Evolutionary conservation across 352 stramenopile genomes (phyloP).

Genomic region (Phytophthora uliginosa): DNA sequence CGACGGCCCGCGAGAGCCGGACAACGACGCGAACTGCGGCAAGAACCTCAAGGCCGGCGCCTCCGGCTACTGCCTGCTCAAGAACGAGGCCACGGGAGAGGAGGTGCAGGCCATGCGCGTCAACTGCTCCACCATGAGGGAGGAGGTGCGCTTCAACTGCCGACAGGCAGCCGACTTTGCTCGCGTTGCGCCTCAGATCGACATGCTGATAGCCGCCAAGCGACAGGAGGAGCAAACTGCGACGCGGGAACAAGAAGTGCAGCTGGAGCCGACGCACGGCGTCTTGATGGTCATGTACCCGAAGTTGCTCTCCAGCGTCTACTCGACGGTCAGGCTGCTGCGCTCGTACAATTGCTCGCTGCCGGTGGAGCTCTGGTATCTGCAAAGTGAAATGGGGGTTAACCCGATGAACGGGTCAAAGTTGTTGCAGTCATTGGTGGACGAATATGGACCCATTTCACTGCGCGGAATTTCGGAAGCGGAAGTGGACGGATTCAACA

Average conservation of each 20-base stretch:
- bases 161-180: constrained; percentile 52
- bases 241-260: neutral
- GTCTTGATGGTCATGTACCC: constrained; percentile 67
- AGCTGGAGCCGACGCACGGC: constrained; percentile 25
- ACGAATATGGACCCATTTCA: constrained; percentile 36
- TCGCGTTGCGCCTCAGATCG: constrained; percentile 38
- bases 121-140: constrained; percentile 39
- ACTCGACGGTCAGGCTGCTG: constrained; percentile 51
- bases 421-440: constrained; percentile 33
- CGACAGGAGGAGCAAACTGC: constrained; percentile 7
- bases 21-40: constrained; percentile 26
- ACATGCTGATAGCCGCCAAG: constrained; percentile 16
- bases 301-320: constrained; percentile 44
- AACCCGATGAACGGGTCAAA: constrained; percentile 19
- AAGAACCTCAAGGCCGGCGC: constrained; percentile 34
- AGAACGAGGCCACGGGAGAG: constrained; percentile 36
- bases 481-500: constrained; percentile 50
- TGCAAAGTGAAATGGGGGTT: constrained; percentile 41
- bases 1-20: constrained; percentile 23
- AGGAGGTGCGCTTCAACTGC: constrained; percentile 49
- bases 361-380: constrained; percentile 63
- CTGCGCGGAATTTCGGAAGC: constrained; percentile 32
- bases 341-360: constrained; percentile 43
- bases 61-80: constrained; percentile 28
- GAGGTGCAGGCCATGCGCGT: constrained; percentile 41